A percentile compares a stretch with the other conserved stretches of the same genome.
phyloP scores from a whole-genome alignment of 768 basidiomycete species.

The Royoungia palumana region DNA sequence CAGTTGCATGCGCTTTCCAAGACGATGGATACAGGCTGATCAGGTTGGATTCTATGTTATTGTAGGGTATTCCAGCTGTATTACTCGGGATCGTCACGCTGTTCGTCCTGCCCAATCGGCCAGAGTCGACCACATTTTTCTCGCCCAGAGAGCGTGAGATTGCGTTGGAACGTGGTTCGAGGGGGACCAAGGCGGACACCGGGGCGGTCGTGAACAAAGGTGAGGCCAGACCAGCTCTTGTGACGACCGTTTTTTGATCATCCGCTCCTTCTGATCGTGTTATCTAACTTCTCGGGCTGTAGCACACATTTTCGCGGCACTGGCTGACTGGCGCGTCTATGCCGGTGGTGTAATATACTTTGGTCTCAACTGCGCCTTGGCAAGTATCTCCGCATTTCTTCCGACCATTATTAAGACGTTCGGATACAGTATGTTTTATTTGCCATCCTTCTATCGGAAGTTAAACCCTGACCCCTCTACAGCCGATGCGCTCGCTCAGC shows the following conservation, averaged over 20 bases:
- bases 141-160: slow-evolving; percentile 50
- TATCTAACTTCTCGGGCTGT: slow-evolving; percentile 3
- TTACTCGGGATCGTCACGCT: slow-evolving; percentile 56
- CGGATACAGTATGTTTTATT: slow-evolving; percentile 54
- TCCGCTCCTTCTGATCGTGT: background rate
- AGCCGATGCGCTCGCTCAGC: slow-evolving; percentile 66
- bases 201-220: slow-evolving; percentile 65
- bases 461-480: background rate
- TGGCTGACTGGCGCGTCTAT: slow-evolving; percentile 71
- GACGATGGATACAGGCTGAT: background rate
- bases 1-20: background rate
- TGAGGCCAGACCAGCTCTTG: slow-evolving; percentile 20
- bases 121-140: slow-evolving; percentile 64
- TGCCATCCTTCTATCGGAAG: background rate
- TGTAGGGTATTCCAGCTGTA: slow-evolving; percentile 64
- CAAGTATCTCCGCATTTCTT: slow-evolving; percentile 80
- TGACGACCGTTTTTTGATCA: no score
- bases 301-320: slow-evolving; percentile 63
- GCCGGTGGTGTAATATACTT: slow-evolving; percentile 72
- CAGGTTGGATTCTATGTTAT: no score
- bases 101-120: slow-evolving; percentile 62
- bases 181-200: slow-evolving; percentile 61
- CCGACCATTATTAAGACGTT: slow-evolving; percentile 78
- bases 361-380: slow-evolving; percentile 69
- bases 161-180: slow-evolving; percentile 64